Conservation (phyloP, 1,284 basidiomycete genomes). For the Apiotrichum montevideense region DNA sequence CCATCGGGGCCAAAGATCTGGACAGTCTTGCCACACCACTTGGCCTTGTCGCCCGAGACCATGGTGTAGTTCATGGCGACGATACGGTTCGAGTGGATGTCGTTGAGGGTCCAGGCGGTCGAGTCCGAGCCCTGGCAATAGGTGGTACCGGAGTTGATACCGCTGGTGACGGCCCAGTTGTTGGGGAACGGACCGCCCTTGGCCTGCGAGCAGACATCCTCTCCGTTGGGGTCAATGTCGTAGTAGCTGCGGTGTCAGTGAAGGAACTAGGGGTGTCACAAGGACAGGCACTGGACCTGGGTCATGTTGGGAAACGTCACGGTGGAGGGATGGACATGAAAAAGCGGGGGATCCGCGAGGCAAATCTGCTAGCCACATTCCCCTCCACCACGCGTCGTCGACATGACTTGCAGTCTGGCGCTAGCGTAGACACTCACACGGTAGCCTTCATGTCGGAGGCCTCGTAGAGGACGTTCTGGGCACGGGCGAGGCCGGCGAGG, state of each 20-base stretch:
- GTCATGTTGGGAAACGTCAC: too few species aligned
- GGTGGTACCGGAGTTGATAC: slow-evolving; percentile 15
- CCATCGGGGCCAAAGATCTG: slow-evolving; percentile 24
- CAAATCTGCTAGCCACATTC: too few species aligned
- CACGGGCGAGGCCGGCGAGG: slow-evolving; percentile 8
- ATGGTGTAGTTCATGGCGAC: slow-evolving; percentile 21
- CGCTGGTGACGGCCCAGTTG: slow-evolving; percentile 15
- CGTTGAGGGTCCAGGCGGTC: slow-evolving; percentile 6
- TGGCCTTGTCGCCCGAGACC: slow-evolving; percentile 8
- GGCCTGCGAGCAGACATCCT: slow-evolving; percentile 10
- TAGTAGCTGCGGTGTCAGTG: slow-evolving; percentile 14
- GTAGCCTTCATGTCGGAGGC: slow-evolving; percentile 7
- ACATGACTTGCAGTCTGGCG: too few species aligned
- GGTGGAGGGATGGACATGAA: too few species aligned
- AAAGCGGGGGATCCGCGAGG: too few species aligned
- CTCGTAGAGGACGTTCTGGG: slow-evolving; percentile 13
- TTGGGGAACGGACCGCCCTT: slow-evolving; percentile 17
- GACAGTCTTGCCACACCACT: slow-evolving; percentile 23
- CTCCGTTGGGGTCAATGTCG: slow-evolving; percentile 10
- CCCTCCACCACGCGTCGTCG: too few species aligned
- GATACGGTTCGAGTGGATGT: slow-evolving; percentile 13
- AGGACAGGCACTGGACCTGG: too few species aligned
- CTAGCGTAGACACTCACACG: slow-evolving; percentile 9
- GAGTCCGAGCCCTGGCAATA: slow-evolving; percentile 10
- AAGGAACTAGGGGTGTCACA: not conserved